Base-by-base conservation (phyloP, 2,329 filamentous ascomycete species). In the Corynespora cassiicola region DNA sequence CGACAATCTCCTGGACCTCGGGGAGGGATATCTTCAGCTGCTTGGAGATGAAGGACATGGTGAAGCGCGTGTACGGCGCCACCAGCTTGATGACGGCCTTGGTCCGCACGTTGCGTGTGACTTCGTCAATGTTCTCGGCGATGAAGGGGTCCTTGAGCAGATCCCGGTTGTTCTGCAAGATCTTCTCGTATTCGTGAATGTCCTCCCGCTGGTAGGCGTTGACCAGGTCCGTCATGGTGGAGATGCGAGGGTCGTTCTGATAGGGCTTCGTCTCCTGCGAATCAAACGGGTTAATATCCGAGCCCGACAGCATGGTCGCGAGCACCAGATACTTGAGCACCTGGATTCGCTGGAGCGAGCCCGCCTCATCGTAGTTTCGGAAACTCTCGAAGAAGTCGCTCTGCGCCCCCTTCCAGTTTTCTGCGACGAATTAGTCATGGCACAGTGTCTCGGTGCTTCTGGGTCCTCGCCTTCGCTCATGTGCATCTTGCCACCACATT, bases 401-500 rank as follows among this genome's bases (percentile, higher is more conserved):
- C 71, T 97, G 91, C 1, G 94, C 94, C 61, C 91, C 89, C 67
- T 94, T 90, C 94, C 94, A 99, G 68, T 97, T 97, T 74, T 97
- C 94, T 79, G 52, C 27, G 18, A 41, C 35, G 17, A 21, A 50
- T 65, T 56, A 63, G 56, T 53, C 42, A 44, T 30, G 37, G 23
- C 26, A 37, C 42, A 12, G 25, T 39, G 38, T 50, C 42, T 50
- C 30, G 28, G 42, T 31, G 34, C 18, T 18, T 20, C 34, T n/a
- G 30, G 27, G 12, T 42, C 35, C 56, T 60, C 68, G 71, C 74
- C 73, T 77, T 99, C 94, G 68, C 88, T 94, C 94, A 99, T 97
- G 75, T 97, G 91, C 94, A 99, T 99, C 77, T 99, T 99, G 57
- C 94, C 94, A 60, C 94, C 94, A 66, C 94, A 99, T 74, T 99